Evolutionary conservation across 2,329 filamentous ascomycete species (phyloP).

Genomic region (Fusarium papillatum): DNA sequence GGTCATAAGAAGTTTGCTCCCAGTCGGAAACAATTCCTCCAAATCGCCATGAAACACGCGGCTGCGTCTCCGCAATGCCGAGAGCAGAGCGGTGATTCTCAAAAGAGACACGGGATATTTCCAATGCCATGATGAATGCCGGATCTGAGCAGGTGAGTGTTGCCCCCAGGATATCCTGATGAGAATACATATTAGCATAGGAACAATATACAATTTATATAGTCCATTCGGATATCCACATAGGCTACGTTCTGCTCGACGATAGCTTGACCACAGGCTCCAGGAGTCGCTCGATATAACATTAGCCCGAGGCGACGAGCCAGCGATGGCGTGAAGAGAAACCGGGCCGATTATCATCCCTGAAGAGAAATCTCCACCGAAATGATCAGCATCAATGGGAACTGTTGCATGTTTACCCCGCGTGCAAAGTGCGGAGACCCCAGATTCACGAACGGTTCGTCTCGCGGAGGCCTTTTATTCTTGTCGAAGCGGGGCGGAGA

Average conservation of each 20-base stretch:
- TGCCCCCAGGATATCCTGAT: too few relatives aligned
- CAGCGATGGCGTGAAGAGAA: background rate
- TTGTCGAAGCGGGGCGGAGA: background rate
- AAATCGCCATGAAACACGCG: constrained; percentile 63
- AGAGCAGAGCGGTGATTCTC: constrained; percentile 57
- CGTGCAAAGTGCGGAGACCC: background rate
- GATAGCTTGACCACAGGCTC: background rate
- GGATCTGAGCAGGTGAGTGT: background rate
- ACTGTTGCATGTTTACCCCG: background rate
- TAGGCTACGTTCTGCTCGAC: background rate
- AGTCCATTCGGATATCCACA: background rate
- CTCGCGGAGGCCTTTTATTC: background rate
- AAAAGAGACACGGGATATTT: constrained; percentile 54
- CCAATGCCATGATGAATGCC: background rate
- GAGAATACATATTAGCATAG: too few relatives aligned
- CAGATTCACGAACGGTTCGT: background rate
- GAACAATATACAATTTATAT: background rate
- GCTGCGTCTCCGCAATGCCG: constrained; percentile 58
- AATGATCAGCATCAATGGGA: background rate
- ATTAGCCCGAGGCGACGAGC: background rate
- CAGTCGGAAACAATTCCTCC: constrained; percentile 54
- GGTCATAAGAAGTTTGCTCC: constrained; percentile 58
- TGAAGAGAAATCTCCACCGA: background rate
- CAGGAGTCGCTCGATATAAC: background rate
- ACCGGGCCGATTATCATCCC: too few relatives aligned